Percentiles rank a stretch among this genome's conserved stretches.
These are phyloP conservation scores for Globisporangium heterothallicum DNA, from an alignment of 352 stramenopile species.

Conservation along the genomic window DNA sequence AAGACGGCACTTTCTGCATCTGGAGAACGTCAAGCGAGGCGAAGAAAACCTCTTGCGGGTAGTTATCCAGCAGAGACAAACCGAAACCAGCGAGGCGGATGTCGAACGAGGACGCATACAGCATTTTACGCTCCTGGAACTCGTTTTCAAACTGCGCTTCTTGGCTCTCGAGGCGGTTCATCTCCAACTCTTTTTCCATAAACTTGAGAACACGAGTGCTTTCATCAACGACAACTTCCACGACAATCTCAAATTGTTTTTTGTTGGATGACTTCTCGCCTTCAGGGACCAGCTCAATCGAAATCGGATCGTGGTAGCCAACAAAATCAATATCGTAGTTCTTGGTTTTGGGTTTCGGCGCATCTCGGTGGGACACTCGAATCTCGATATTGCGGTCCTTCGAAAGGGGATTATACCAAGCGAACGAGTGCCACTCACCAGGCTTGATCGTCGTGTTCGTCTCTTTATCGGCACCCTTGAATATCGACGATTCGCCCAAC, in stretches of 20 bases:
- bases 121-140: slow-evolving; percentile 72
- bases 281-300: slow-evolving; percentile 43
- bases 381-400: slow-evolving; percentile 82
- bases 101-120: slow-evolving; percentile 80
- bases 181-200: slow-evolving; percentile 72
- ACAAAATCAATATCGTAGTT: slow-evolving; percentile 84
- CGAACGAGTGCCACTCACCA: slow-evolving; percentile 74
- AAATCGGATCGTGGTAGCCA: slow-evolving; percentile 65
- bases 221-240: slow-evolving; percentile 79
- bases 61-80: slow-evolving; percentile 68
- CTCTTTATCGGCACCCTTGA: slow-evolving; percentile 53
- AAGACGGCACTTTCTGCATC: slow-evolving; percentile 61
- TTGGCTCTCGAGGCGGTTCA: slow-evolving; percentile 62
- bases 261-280: slow-evolving; percentile 15
- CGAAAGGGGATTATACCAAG: slow-evolving; percentile 80
- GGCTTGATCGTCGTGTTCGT: slow-evolving; percentile 43
- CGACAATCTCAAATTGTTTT: slow-evolving; percentile 44
- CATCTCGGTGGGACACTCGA: slow-evolving; percentile 45
- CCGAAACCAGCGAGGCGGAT: slow-evolving; percentile 72
- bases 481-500: slow-evolving; percentile 61
- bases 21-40: slow-evolving; percentile 73
- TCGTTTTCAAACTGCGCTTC: slow-evolving; percentile 59
- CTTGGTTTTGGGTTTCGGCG: slow-evolving; percentile 48
- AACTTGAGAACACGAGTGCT: slow-evolving; percentile 80
- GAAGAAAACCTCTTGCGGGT: slow-evolving; percentile 83